Evolutionary conservation across 371 early-diverging fungal species (phyloP).

Genomic region (Smittium mucronatum): DNA sequence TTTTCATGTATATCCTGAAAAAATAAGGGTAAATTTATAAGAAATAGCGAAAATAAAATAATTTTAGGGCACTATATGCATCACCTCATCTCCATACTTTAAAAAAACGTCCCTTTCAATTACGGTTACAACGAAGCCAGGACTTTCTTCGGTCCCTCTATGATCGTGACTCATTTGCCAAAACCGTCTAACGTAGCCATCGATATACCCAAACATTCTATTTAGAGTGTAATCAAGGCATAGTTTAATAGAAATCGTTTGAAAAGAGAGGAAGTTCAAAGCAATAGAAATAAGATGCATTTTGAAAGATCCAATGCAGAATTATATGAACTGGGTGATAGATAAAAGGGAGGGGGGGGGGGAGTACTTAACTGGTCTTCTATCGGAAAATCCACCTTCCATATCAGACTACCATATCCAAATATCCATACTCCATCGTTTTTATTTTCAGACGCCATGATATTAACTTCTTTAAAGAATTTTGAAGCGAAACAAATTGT

Average conservation of each 20-base stretch:
- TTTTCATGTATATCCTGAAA: background rate
- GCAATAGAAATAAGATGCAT: background rate
- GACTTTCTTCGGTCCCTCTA: conserved; percentile 67
- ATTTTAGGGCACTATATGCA: background rate
- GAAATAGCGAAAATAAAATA: conserved; percentile 15
- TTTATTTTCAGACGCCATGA: background rate
- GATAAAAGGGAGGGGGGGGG: too few species aligned
- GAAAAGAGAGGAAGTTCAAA: conserved; percentile 1
- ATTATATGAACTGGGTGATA: too few species aligned
- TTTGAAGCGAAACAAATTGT: too few species aligned
- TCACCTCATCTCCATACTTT: conserved; percentile 9
- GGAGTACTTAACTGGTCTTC: conserved; percentile 27
- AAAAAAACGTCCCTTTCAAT: conserved; percentile 51
- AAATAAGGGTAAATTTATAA: conserved; percentile 17
- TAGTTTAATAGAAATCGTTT: conserved; percentile 22
- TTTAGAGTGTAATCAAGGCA: too few species aligned
- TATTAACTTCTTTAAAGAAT: too few species aligned
- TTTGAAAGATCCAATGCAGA: too few species aligned
- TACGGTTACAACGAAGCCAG: conserved; percentile 84
- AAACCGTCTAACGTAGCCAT: conserved; percentile 68
- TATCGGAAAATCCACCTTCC: conserved; percentile 50
- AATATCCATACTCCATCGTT: conserved; percentile 56
- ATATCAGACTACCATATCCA: conserved; percentile 82
- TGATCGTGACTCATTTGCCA: conserved; percentile 89
- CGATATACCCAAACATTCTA: conserved; percentile 55